Evolutionary conservation across 2,329 filamentous ascomycete genomes (phyloP), one percentile per base, ranked within the genome.

Genomic region (Calonectria naviculata): DNA sequence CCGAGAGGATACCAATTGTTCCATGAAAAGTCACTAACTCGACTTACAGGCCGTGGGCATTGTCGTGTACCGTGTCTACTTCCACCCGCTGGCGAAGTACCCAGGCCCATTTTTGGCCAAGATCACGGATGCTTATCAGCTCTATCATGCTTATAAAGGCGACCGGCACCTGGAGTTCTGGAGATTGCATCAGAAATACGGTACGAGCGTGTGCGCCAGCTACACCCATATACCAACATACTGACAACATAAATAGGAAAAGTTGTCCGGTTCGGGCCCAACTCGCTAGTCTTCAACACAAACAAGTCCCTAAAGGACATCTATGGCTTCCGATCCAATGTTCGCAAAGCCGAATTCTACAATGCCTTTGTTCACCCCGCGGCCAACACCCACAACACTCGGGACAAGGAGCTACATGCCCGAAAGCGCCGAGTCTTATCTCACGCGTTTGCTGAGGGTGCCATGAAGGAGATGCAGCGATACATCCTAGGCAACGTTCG

Each of bases 191-290:
- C 85, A 92, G 75, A 87, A 88, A 79, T 95, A 97, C 78, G 93
- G 93, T 86, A 82, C 72, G 81, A 15, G 68, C 19, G n/a, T 49
- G 17, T 7, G 24, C 13, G 28, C 13, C 5, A 5, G 9, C 17
- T 15, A 31, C 21, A 19, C 46, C n/a, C n/a, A 12, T 2, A 34
- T 5, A 21, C 17, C 31, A 24, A 17, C 34, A 63, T 24, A 41
- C 65, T 74, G 47, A 71, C 58, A 56, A 3, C 12, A 1, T 12
- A 6, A n/a, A 5, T 24, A 91, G 89, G 90, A 76, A 84, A 86
- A n/a, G 81, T 91, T 62, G 93, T 96, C n/a, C 93, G 94, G 31
- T 94, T 93, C 74, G 93, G 93, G 0, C 94, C 94, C 52, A 94
- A 95, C 81, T 90, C 90, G 71, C 84, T 97, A 47, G 94, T 92